phyloP scores from a whole-genome alignment of 2,329 filamentous ascomycete genomes.

The Tothia fuscella region DNA sequence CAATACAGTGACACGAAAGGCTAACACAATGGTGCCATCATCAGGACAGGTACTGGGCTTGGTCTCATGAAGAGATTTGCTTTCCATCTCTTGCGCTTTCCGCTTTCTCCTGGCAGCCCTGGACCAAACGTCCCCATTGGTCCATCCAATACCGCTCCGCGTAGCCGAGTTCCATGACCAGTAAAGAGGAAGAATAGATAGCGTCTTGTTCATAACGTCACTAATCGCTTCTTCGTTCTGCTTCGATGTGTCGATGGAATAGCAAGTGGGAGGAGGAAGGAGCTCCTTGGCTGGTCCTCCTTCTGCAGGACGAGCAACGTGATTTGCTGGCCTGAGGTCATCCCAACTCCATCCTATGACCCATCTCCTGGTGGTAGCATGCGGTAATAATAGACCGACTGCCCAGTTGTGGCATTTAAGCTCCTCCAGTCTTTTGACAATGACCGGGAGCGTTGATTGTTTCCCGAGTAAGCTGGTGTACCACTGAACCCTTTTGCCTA shows the following conservation, averaged over 20 bases:
- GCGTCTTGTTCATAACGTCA: constrained; percentile 32
- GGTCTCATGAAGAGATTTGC: constrained; percentile 4
- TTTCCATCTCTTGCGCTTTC: constrained; percentile 19
- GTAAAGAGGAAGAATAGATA: constrained; percentile 45
- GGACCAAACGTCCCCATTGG: constrained; percentile 66
- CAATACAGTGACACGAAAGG: constrained; percentile 28
- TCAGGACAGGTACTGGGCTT: constrained; percentile 7
- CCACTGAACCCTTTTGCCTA: constrained; percentile 58
- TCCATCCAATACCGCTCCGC: constrained; percentile 48
- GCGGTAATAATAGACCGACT: constrained; percentile 67
- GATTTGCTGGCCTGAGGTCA: constrained; percentile 48
- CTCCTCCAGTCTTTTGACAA: constrained; percentile 47
- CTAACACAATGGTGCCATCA: constrained; percentile 26
- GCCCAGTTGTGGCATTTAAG: constrained; percentile 63
- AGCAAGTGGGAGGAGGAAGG: constrained; percentile 39
- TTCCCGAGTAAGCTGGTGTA: constrained; percentile 89
- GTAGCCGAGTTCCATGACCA: constrained; percentile 52
- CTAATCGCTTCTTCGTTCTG: constrained; percentile 17
- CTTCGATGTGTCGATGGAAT: constrained; percentile 31
- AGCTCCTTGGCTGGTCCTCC: constrained; percentile 29
- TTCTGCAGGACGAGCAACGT: constrained; percentile 20
- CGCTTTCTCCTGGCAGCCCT: constrained; percentile 56
- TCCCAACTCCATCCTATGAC: constrained; percentile 79
- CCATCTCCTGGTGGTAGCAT: constrained; percentile 71
- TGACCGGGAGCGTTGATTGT: constrained; percentile 49